phyloP scores from a whole-genome alignment of 768 basidiomycete species.

The Kwoniella europaea region DNA sequence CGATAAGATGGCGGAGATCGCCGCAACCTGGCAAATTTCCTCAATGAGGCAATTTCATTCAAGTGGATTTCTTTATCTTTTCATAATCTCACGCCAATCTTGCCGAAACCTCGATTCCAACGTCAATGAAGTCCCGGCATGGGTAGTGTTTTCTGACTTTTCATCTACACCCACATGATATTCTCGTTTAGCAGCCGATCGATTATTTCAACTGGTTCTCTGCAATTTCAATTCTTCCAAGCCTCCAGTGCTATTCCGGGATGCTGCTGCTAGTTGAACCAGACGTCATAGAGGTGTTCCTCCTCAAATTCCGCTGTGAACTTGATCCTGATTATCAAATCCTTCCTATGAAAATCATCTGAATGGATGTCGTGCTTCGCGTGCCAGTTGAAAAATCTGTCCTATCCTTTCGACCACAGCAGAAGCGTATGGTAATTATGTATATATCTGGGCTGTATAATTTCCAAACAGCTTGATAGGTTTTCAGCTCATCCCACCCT shows the following conservation, averaged over 20 bases:
- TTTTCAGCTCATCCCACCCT: too few species aligned
- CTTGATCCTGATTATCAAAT: not conserved
- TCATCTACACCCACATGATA: not conserved
- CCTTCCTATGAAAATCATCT: not conserved
- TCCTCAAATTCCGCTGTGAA: not conserved
- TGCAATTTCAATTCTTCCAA: not conserved
- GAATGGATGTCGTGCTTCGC: not conserved
- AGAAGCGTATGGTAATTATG: not conserved
- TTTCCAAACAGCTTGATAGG: not conserved
- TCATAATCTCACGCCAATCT: not conserved
- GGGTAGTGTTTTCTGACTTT: not conserved
- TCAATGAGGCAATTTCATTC: not conserved
- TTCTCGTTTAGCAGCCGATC: not conserved
- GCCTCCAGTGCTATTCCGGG: not conserved
- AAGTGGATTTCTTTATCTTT: not conserved
- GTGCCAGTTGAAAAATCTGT: not conserved
- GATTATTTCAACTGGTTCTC: not conserved
- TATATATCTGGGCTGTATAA: not conserved
- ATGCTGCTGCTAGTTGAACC: not conserved
- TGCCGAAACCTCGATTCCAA: not conserved
- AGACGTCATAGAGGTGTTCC: not conserved
- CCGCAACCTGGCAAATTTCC: not conserved
- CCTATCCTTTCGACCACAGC: too few species aligned
- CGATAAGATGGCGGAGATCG: slow-evolving; percentile 10
- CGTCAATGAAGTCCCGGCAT: not conserved